A percentile compares a stretch with the other conserved stretches of the same genome.
phyloP scores from a whole-genome alignment of 106 monocot species.

The Gastrodia elata region DNA sequence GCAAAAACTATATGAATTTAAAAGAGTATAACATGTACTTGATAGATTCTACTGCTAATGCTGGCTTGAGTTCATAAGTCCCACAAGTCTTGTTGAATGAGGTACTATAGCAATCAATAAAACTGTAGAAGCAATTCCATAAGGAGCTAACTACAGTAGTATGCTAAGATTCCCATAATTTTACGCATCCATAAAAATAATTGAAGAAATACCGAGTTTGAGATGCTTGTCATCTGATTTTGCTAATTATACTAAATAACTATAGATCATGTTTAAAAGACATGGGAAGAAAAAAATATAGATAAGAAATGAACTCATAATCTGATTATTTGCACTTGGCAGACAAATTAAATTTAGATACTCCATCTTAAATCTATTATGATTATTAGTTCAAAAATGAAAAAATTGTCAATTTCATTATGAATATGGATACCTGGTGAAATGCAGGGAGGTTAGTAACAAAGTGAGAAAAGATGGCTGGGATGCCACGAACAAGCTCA shows the following conservation, averaged over 20 bases:
- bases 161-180: too few relatives aligned
- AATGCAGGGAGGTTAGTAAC: conserved; percentile 96
- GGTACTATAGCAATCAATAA: too few relatives aligned
- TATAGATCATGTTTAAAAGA: neutral
- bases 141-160: too few relatives aligned
- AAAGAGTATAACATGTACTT: too few relatives aligned
- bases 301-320: neutral
- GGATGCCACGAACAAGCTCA: conserved; percentile 86
- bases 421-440: conserved; percentile 64
- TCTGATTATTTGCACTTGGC: neutral
- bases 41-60: too few relatives aligned
- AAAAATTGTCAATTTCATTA: neutral
- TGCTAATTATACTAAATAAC: neutral
- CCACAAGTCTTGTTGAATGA: too few relatives aligned
- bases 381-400: neutral
- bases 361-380: neutral
- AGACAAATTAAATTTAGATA: neutral
- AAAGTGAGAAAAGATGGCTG: conserved; percentile 96
- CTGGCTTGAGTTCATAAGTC: too few relatives aligned
- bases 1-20: too few relatives aligned
- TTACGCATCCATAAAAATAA: too few relatives aligned
- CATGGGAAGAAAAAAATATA: neutral
- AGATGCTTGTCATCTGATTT: neutral
- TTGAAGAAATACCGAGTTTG: neutral
- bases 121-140: too few relatives aligned